phyloP scores from a whole-genome alignment of 192 early-diverging fungal species.

The Irineochytrium annulatum region DNA sequence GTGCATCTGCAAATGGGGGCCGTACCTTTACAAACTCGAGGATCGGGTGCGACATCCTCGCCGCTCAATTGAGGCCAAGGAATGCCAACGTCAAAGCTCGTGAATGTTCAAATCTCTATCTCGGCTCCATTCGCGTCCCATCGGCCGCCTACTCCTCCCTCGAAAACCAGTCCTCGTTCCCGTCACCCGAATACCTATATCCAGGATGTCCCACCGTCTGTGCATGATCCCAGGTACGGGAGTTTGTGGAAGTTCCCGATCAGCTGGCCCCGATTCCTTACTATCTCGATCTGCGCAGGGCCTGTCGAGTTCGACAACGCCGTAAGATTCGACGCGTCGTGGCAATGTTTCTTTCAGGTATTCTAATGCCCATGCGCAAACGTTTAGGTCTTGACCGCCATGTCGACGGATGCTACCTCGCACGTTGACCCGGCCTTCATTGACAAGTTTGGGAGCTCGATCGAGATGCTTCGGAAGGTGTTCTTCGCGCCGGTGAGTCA shows the following conservation, averaged over 20 bases:
- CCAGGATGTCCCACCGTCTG: slow-evolving; percentile 68
- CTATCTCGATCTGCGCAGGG: slow-evolving; percentile 44
- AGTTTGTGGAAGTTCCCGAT: not conserved
- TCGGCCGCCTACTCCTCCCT: too few species aligned
- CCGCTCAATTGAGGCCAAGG: too few species aligned
- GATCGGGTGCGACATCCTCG: too few species aligned
- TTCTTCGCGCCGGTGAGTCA: slow-evolving; percentile 63
- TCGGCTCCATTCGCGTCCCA: too few species aligned
- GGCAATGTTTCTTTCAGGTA: not conserved
- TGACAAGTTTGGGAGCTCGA: slow-evolving; percentile 77
- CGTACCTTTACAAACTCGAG: too few species aligned
- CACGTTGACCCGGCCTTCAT: slow-evolving; percentile 91
- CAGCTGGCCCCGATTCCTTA: not conserved
- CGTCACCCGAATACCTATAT: too few species aligned
- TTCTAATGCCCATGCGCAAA: not conserved
- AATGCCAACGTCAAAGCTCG: too few species aligned
- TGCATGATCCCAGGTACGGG: slow-evolving; percentile 89
- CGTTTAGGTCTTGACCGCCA: slow-evolving; percentile 62
- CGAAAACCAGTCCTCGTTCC: too few species aligned
- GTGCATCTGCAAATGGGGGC: too few species aligned
- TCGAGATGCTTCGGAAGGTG: slow-evolving; percentile 79
- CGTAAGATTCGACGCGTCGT: slow-evolving; percentile 23
- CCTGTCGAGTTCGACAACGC: slow-evolving; percentile 92
- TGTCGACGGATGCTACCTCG: slow-evolving; percentile 85
- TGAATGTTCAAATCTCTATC: too few species aligned